Base-by-base conservation (phyloP, 306 rosid species). In the Medicago lupulina region DNA sequence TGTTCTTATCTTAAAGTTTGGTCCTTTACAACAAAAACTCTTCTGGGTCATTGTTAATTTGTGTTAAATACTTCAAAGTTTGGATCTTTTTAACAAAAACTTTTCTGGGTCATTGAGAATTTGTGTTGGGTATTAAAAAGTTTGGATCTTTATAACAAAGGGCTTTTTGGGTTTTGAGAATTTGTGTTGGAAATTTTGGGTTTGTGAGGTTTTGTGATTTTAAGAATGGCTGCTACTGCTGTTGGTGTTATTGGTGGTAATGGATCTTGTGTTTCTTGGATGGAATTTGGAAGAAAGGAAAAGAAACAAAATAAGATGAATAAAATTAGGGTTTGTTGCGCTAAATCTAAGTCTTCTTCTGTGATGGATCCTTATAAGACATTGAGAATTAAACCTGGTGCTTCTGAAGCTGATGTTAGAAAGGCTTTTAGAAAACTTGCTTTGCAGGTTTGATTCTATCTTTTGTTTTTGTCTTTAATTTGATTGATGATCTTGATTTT, bases 361-460 rank as follows among this genome's bases (percentile, higher is more conserved):
- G 83, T 80, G 7, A 28, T 51, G 67, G 97, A 95, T 87, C 91
- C 93, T 43, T 95, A 95, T 49, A 86, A 63, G 76, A 95, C 93
- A 63, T 87, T 95, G 34, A 87, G 81, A 80, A 87, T 95, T 76
- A 86, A 78, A 41, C 90, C 80, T 0, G 83, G 79, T 67, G 96
- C 99, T 43, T 89, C 97, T 76, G 96, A 92, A 89, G 82, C 96
- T 74, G 97, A 95, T 74, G 92, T 95, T 58, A 88, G 84, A 70
- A 95, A 90, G 76, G 97, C 99, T 47, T 95, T 88, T 72, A 81
- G 99, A 78, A 84, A 81, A 19, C 99, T 95, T 58, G 99, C 99
- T 84, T 73, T 92, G 73, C 85, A 90, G 97, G 98, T 93, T 76
- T 62, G 75, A 41, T 73, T 76, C 59, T n/a, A 13, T 67, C 68